phyloP scores from a whole-genome alignment of 768 basidiomycete species.

The Termitomyces sp. region DNA sequence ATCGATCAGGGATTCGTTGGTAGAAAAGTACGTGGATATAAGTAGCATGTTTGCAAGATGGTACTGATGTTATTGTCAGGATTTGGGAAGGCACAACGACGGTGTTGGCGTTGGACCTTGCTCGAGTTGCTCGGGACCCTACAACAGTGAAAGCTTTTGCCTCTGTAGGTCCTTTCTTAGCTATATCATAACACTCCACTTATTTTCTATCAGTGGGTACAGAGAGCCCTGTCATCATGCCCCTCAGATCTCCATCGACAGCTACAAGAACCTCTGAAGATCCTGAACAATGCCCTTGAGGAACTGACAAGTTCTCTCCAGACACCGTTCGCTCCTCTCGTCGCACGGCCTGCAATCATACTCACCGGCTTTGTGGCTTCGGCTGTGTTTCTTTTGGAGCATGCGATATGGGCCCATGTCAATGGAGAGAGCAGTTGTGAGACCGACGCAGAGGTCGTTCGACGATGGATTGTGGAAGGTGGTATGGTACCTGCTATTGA shows the following conservation, averaged over 20 bases:
- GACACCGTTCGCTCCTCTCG: slow-evolving; percentile 38
- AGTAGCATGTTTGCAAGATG: neutral
- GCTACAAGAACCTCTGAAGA: slow-evolving; percentile 25
- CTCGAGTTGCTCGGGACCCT: slow-evolving; percentile 48
- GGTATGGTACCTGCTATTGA: slow-evolving; percentile 35
- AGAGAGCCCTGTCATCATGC: slow-evolving; percentile 36
- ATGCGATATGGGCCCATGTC: slow-evolving; percentile 56
- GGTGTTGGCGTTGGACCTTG: slow-evolving; percentile 66
- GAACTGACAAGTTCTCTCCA: slow-evolving; percentile 38
- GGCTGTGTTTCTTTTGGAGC: slow-evolving; percentile 59
- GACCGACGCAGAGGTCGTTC: slow-evolving; percentile 50
- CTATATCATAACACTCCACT: neutral
- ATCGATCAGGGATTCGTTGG: slow-evolving; percentile 64
- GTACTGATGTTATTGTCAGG: slow-evolving; percentile 20
- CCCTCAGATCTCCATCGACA: slow-evolving; percentile 27
- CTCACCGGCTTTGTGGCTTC: slow-evolving; percentile 55
- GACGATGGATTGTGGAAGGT: slow-evolving; percentile 46
- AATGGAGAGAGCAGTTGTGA: slow-evolving; percentile 25
- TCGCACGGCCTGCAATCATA: slow-evolving; percentile 56
- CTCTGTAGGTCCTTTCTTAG: slow-evolving; percentile 33
- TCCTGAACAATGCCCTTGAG: slow-evolving; percentile 36
- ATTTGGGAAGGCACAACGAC: slow-evolving; percentile 81
- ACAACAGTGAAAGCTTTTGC: slow-evolving; percentile 42
- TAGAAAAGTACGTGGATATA: slow-evolving; percentile 50
- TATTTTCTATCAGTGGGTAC: slow-evolving; percentile 45